A percentile compares a stretch with the other conserved stretches of the same genome.
phyloP scores from a whole-genome alignment of 2,329 filamentous ascomycete species.

The Paecilomyces sp. region DNA sequence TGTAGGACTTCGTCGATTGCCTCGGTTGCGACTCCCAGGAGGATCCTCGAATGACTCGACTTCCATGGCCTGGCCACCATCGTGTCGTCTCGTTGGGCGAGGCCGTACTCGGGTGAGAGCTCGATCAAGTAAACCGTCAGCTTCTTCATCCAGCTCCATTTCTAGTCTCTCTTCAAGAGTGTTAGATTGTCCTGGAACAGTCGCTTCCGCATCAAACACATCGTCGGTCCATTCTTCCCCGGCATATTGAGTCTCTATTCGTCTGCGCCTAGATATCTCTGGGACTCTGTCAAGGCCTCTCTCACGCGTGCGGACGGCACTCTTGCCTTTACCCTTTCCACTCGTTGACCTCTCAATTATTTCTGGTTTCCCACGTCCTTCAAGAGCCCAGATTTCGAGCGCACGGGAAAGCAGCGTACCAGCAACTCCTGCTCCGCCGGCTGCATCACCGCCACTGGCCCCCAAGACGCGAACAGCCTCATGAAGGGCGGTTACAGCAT shows the following conservation, averaged over 20 bases:
- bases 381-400: slow-evolving; percentile 39
- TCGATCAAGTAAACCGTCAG: slow-evolving; percentile 32
- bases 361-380: slow-evolving; percentile 24
- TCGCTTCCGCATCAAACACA: slow-evolving; percentile 20
- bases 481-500: slow-evolving; percentile 76
- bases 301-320: slow-evolving; percentile 16
- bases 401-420: slow-evolving; percentile 39
- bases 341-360: slow-evolving; percentile 2
- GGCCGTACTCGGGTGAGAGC: slow-evolving; percentile 28
- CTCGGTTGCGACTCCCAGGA: slow-evolving; percentile 12
- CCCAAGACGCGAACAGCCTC: slow-evolving; percentile 51
- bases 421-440: slow-evolving; percentile 40
- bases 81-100: slow-evolving; percentile 11
- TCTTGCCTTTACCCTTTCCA: slow-evolving; percentile 11
- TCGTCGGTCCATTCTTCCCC: slow-evolving; percentile 32
- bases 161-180: slow-evolving; percentile 28
- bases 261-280: slow-evolving; percentile 15
- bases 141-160: slow-evolving; percentile 38
- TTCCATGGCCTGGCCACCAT: slow-evolving; percentile 12
- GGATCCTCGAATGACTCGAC: slow-evolving; percentile 15
- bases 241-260: slow-evolving; percentile 13
- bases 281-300: slow-evolving; percentile 19
- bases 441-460: slow-evolving; percentile 38
- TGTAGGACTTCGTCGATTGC: slow-evolving; percentile 9
- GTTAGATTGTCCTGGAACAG: slow-evolving; percentile 2